Base-by-base conservation (phyloP, 2,329 filamentous ascomycete genomes). In the Harringtonia aguacate region DNA sequence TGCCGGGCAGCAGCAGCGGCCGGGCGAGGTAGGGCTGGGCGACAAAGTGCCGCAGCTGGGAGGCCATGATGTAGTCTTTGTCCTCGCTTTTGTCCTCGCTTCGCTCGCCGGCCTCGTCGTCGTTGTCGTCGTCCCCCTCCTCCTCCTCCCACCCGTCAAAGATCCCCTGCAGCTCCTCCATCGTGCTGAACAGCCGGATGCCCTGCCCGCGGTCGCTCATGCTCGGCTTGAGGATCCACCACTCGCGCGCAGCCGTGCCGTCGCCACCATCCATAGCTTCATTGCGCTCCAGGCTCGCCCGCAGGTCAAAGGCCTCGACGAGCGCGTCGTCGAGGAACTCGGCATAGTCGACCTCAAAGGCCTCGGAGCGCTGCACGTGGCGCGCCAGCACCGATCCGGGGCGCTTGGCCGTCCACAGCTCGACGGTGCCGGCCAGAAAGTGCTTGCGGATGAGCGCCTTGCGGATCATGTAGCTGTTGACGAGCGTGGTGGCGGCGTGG, bases 211-310 rank as follows among this genome's bases (percentile, higher is more conserved):
- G 77, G 59, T 98, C 92, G 61, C 87, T 95, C 92, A 98, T 97
- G 9, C 90, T 84, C 0, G 92, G 90, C 64, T 98, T 98, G 47
- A 98, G 63, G 52, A 98, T 97, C 92, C 92, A 98, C 90, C 90
- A 98, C 59, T 94, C 79, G 47, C 74, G 72, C 35, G 73, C 65
- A 27, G 62, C 28, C 12, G 35, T 29, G 20, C n/a, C 21, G 22
- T 17, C 41, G 4, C 12, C 3, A 14, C 44, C 13, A 50, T n/a
- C n/a, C n/a, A n/a, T n/a, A n/a, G n/a, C n/a, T n/a, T n/a, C 50
- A 53, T 95, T 95, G 37, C 70, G 70, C 28, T 76, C 75, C 61
- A 94, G 73, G 53, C 84, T 89, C 45, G 86, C 86, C 18, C 81
- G 73, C 41, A 98, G 64, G 56, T 97, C 92, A 60, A 84, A 97